Base-by-base conservation (phyloP, 164 flowering plant species). In the Vitis labrusca region DNA sequence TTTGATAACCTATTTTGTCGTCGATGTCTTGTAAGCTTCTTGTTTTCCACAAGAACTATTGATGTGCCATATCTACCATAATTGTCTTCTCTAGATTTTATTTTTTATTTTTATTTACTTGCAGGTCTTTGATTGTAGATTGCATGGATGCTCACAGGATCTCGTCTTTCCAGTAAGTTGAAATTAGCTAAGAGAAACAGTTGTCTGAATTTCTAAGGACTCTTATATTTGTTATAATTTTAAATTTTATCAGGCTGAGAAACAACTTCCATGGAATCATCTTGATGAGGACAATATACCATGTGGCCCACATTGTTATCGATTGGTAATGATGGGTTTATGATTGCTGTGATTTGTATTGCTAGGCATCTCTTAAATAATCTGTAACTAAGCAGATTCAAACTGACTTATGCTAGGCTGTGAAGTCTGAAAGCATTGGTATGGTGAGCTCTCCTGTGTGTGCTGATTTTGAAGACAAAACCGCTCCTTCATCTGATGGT, bases 91-190 rank as follows among this genome's bases (percentile, higher is more conserved):
- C 5, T 27, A 1, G 5, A 5, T 73, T 63, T 47, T 19, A 15
- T 68, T 68, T 17, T 59, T 5, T 65, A 17, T 10, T 74, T 10
- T 74, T 67, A 60, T 50, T 23, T 61, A 56, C 51, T 65, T 64
- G 61, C 86, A 96, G 99, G 98, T 93, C 5, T 96, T 96, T 81
- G 99, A 96, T 76, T 96, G 99, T 81, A 85, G 89, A 84, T 79
- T 96, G 67, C 99, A 96, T 85, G 99, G 99, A 65, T 93, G 99
- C 73, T 96, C 99, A 10, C 97, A 93, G 80, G 99, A 96, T 83
- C 94, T 96, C 71, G 82, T 92, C 59, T 89, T 86, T 76, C 97
- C 97, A 68, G 99, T 96, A 87, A 85, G 98, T 76, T 27, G 16
- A 30, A 51, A 8, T 55, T 37, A 48, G 16, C 29, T 53, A 49